Conservation (phyloP, 306 rosid species). For the Glycine latifolia region DNA sequence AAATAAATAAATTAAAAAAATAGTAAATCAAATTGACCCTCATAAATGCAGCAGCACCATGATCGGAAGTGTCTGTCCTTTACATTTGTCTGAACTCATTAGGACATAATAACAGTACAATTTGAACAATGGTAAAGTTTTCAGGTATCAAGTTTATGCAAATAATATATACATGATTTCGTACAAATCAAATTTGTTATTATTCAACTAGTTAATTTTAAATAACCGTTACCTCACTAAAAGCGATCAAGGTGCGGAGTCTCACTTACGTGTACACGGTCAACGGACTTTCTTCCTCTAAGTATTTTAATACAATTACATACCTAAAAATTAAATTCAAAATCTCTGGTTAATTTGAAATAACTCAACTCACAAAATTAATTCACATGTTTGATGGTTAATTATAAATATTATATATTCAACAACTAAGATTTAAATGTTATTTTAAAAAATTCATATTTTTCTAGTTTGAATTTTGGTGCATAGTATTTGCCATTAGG, state of each 20-base stretch:
- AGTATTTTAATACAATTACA: too few relatives aligned
- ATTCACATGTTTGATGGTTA: too few relatives aligned
- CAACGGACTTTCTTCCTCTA: too few relatives aligned
- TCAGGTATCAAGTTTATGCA: not conserved
- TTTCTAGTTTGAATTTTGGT: not conserved
- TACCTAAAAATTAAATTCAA: too few relatives aligned
- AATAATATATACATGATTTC: not conserved
- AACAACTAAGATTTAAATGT: not conserved
- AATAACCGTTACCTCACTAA: too few relatives aligned
- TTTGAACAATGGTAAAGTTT: not conserved
- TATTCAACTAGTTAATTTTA: too few relatives aligned
- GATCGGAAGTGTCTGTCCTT: not conserved
- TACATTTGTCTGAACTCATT: conserved; percentile 17
- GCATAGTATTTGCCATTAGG: not conserved
- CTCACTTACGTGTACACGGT: too few relatives aligned
- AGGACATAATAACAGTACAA: not conserved
- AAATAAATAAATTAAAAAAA: not conserved
- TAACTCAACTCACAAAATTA: too few relatives aligned
- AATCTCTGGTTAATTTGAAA: too few relatives aligned
- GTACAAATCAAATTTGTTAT: not conserved
- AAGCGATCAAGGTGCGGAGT: too few relatives aligned
- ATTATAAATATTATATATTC: not conserved
- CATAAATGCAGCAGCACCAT: conserved; percentile 6
- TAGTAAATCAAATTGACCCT: not conserved
- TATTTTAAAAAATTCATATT: not conserved